Percentiles rank a stretch among this genome's conserved stretches.
Conservation (phyloP, 306 rosid genomes). For the Acacia crassicarpa region DNA sequence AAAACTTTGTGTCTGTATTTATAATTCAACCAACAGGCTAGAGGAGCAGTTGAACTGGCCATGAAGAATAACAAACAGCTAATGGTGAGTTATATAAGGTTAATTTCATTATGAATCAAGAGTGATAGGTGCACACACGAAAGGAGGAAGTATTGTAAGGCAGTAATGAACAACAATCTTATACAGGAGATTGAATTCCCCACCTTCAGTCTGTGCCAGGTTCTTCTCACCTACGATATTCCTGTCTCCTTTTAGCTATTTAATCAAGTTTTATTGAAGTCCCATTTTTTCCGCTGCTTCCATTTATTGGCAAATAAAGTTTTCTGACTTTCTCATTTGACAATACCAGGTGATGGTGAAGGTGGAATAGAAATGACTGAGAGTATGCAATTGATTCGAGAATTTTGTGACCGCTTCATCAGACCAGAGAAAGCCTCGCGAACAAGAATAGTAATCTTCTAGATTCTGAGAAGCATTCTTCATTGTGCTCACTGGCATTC, state of each 20-base stretch:
- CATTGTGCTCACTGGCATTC: conserved; percentile 11
- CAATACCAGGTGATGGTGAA: conserved; percentile 87
- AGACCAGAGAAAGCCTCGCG: conserved; percentile 60
- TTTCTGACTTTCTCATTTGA: background rate
- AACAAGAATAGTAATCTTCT: conserved; percentile 80
- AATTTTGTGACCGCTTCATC: conserved; percentile 64
- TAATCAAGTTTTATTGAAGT: conserved; percentile 6
- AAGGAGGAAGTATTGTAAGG: conserved; percentile 21
- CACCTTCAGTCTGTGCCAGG: conserved; percentile 96
- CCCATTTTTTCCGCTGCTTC: background rate
- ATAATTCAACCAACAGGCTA: conserved; percentile 58
- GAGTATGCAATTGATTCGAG: conserved; percentile 87
- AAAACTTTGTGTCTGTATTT: conserved; percentile 23
- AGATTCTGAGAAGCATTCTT: conserved; percentile 23
- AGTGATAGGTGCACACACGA: conserved; percentile 16
- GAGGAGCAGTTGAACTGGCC: conserved; percentile 75
- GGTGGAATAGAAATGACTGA: conserved; percentile 97
- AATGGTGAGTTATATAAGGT: conserved; percentile 64
- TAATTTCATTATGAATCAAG: conserved; percentile 26
- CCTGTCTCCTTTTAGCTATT: background rate
- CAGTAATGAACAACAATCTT: conserved; percentile 32
- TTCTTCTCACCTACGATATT: conserved; percentile 29
- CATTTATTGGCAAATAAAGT: conserved; percentile 17
- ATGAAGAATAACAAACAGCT: conserved; percentile 68
- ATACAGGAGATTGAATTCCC: conserved; percentile 97